These are phyloP conservation scores for Paramecium bursaria DNA, from an alignment of 73 alveolate genomes.

Conservation along the genomic window DNA sequence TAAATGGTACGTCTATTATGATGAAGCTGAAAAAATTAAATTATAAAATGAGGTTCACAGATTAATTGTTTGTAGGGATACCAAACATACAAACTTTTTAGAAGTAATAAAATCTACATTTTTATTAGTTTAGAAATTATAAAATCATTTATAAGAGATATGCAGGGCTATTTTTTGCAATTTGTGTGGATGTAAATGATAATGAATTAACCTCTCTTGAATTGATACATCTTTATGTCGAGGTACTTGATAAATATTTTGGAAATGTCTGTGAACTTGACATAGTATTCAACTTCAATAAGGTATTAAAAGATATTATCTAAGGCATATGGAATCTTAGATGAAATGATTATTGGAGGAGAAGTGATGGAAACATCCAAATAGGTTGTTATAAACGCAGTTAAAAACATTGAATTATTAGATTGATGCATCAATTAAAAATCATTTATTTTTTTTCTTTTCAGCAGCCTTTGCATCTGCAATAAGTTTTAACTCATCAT, in stretches of 20 bases:
- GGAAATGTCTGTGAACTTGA: constrained; percentile 99
- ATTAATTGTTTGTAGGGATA: constrained; percentile 89
- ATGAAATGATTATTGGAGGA: constrained; percentile 96
- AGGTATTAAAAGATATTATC: constrained; percentile 60
- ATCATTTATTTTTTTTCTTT: constrained; percentile 57
- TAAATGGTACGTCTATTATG: constrained; percentile 93
- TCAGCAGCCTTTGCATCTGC: constrained; percentile 62
- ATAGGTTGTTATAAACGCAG: constrained; percentile 51
- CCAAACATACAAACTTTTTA: constrained; percentile 94
- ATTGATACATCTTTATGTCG: constrained; percentile 95
- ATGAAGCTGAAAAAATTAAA: constrained; percentile 82
- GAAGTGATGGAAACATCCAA: constrained; percentile 92
- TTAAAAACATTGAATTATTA: constrained; percentile 63
- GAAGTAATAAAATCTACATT: constrained; percentile 71
- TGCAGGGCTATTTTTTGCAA: constrained; percentile 97
- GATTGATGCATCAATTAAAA: constrained; percentile 59
- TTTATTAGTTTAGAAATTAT: constrained; percentile 81
- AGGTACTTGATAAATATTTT: constrained; percentile 95
- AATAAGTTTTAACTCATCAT: constrained; percentile 41
- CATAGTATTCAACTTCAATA: constrained; percentile 97
- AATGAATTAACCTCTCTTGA: constrained; percentile 97
- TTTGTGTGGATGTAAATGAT: constrained; percentile 97
- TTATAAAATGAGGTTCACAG: constrained; percentile 88
- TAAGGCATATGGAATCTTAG: constrained; percentile 95
- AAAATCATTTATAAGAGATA: constrained; percentile 94